Conservation (phyloP, 306 rosid species). For the Glycyrrhiza uralensis region DNA sequence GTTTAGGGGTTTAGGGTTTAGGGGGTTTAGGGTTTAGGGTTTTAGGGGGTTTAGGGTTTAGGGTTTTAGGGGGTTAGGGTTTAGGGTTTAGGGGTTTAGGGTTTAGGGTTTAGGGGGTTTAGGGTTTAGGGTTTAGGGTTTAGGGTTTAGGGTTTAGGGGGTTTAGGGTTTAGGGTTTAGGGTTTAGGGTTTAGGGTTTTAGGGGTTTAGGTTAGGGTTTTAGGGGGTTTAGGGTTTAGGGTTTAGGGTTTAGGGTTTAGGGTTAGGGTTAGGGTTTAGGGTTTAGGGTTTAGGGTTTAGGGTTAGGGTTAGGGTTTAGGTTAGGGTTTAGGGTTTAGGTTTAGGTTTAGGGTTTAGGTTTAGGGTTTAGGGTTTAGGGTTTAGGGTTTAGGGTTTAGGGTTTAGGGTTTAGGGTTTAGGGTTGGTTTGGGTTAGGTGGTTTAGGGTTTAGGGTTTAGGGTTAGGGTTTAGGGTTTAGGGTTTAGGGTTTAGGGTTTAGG, state of each 20-base stretch:
- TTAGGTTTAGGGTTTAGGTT: not conserved
- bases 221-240: not conserved
- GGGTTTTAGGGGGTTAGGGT: not conserved
- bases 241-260: not conserved
- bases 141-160: not conserved
- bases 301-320: not conserved
- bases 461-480: too few relatives aligned
- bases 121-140: not conserved
- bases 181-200: not conserved
- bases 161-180: not conserved
- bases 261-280: not conserved
- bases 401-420: not conserved
- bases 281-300: too few relatives aligned
- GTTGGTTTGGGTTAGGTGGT: too few relatives aligned
- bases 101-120: not conserved
- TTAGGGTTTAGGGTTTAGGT: not conserved
- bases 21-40: constrained; percentile 14
- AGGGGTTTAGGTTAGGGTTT: not conserved
- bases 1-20: constrained; percentile 32
- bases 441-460: too few relatives aligned
- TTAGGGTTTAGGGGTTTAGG: not conserved
- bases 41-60: not conserved
- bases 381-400: too few relatives aligned
- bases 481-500: too few relatives aligned
- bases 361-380: too few relatives aligned